These are phyloP conservation scores for Tulasnella sp. DNA, from an alignment of 768 basidiomycete species.

Conservation along the genomic window DNA sequence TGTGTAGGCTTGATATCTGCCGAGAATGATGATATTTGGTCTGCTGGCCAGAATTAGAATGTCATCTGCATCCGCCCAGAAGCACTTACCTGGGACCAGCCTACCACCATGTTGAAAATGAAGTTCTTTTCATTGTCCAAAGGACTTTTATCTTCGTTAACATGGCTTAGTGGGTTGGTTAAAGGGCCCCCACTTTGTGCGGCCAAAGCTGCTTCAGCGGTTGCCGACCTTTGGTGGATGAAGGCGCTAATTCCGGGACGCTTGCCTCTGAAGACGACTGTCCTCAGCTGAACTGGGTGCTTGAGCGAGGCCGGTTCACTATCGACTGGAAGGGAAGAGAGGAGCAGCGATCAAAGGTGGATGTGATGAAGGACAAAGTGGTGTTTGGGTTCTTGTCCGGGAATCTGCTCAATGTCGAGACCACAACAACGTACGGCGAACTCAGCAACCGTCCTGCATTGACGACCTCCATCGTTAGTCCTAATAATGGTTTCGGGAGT, in stretches of 20 bases:
- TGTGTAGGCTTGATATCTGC: neutral
- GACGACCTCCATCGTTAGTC: neutral
- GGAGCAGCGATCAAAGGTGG: neutral
- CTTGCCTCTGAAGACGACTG: neutral
- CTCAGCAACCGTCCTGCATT: neutral
- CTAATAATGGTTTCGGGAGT: neutral
- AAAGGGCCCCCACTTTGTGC: neutral
- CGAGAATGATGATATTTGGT: neutral
- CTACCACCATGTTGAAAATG: neutral
- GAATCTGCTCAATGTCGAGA: neutral
- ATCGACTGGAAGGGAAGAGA: neutral
- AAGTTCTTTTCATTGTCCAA: neutral
- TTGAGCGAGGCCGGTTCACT: neutral
- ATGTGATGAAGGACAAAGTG: constrained; percentile 3
- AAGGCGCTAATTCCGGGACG: neutral
- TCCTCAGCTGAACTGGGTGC: neutral
- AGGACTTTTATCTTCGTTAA: neutral
- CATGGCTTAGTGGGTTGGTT: neutral
- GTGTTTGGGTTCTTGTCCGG: neutral
- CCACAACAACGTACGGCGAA: neutral
- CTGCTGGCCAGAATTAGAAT: neutral
- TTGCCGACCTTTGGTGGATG: neutral
- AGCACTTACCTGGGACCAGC: neutral
- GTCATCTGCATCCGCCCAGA: neutral
- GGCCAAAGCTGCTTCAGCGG: neutral